phyloP scores from a whole-genome alignment of 257 asterid genomes.

The Paraleonurus japonicus region DNA sequence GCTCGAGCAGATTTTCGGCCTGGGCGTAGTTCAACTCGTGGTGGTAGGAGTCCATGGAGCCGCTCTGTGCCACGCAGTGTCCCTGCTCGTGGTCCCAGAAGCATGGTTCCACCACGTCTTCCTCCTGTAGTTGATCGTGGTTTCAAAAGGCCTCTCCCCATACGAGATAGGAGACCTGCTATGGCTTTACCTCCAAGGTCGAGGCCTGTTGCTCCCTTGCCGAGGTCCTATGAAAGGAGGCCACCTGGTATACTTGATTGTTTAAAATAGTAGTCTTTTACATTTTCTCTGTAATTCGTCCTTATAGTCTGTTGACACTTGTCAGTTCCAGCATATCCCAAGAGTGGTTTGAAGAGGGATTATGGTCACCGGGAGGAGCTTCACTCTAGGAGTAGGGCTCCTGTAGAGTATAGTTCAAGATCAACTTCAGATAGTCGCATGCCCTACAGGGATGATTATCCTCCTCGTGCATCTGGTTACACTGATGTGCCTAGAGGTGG shows the following conservation, averaged over 20 bases:
- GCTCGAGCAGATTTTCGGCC: slow-evolving; percentile 66
- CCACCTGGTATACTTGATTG: slow-evolving; percentile 66
- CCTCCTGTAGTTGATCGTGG: slow-evolving; percentile 65
- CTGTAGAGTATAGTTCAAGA: slow-evolving; percentile 61
- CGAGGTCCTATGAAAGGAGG: slow-evolving; percentile 89
- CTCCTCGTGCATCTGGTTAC: slow-evolving; percentile 76
- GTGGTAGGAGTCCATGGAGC: slow-evolving; percentile 69
- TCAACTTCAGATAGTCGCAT: slow-evolving; percentile 66
- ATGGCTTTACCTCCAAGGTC: slow-evolving; percentile 68
- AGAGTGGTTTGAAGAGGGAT: slow-evolving; percentile 70
- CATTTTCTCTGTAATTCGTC: slow-evolving; percentile 10
- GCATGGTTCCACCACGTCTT: slow-evolving; percentile 48
- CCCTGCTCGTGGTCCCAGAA: slow-evolving; percentile 62
- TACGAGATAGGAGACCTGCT: slow-evolving; percentile 75
- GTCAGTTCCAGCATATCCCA: slow-evolving; percentile 74
- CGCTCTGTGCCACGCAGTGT: slow-evolving; percentile 55
- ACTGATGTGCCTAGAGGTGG: slow-evolving; percentile 76
- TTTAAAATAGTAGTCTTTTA: background rate
- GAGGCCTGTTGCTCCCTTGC: slow-evolving; percentile 64
- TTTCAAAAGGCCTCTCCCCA: slow-evolving; percentile 55
- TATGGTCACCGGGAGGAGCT: slow-evolving; percentile 73
- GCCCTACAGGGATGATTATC: slow-evolving; percentile 72
- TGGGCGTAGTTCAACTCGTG: slow-evolving; percentile 53
- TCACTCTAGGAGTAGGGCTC: slow-evolving; percentile 75
- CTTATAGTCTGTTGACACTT: slow-evolving; percentile 3